Base-by-base conservation (phyloP, 257 asterid genomes). In the Verbascum thapsus region DNA sequence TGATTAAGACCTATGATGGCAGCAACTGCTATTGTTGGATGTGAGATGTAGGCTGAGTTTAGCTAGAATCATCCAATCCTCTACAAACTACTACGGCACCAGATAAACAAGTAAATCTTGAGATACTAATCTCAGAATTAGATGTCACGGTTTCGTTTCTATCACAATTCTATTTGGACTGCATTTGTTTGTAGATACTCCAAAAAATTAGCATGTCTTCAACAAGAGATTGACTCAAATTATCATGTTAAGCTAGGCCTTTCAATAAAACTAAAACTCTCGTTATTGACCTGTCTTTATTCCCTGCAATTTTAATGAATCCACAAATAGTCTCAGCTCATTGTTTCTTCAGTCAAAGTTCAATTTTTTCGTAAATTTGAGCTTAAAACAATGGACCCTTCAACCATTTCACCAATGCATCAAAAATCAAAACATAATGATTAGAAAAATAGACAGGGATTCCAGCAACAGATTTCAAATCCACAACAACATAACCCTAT, bases 401-500 rank as follows among this genome's bases (percentile, higher is more conserved):
- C 22, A 49, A 1, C 55, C 34, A 0, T 19, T 49, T 2, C 11
- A 61, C 7, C 42, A 4, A 7, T 16, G 48, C 50, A 11, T 8
- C 48, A 70, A 44, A 60, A 41, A 30, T 4, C 19, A 68, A 26
- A 45, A 26, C 5, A 6, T 1, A 58, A 0, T 7, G 11, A 49
- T 49, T 38, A 20, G 59, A 43, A 62, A 34, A 59, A 22, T 26
- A 48, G 10, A 40, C 43, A 37, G 53, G 39, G 32, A 54, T 6
- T 13, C 20, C 11, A 30, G 32, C 51, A 11, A 0, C 55, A 11
- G 7, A 34, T 37, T 16, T 55, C 61, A 35, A 55, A 55, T 54
- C 13, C 61, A 32, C 11, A 30, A 12, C 22, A 32, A 32, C 50
- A 6, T 7, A 18, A 42, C 63, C 23, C 66, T 66, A 63, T 58